Conservation (phyloP, 2,329 filamentous ascomycete species). For the Verticillium isaacii region DNA sequence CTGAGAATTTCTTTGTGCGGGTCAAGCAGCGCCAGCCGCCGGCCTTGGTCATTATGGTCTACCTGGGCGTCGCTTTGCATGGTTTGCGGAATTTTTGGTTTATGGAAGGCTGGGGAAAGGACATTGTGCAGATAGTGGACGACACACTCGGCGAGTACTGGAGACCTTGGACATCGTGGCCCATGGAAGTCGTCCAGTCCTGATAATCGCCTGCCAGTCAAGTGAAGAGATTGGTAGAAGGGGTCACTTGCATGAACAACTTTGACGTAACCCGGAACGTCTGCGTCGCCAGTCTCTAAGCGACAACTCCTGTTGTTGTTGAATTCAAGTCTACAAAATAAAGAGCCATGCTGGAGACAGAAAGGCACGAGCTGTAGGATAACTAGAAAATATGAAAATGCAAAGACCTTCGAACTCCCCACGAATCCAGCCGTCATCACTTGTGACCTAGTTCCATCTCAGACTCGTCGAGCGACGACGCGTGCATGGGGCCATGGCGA, state of each 20-base stretch:
- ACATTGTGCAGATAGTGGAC: constrained; percentile 12
- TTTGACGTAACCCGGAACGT: neutral
- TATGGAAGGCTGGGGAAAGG: constrained; percentile 13
- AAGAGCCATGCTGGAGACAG: too few relatives aligned
- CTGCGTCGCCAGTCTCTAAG: too few relatives aligned
- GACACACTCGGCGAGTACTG: constrained; percentile 16
- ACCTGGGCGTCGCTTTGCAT: constrained; percentile 13
- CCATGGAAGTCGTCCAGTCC: neutral
- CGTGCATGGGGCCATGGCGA: neutral
- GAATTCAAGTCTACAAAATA: too few relatives aligned
- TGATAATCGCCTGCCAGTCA: too few relatives aligned
- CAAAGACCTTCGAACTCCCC: neutral
- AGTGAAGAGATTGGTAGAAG: too few relatives aligned
- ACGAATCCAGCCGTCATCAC: neutral
- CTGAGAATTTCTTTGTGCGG: constrained; percentile 13
- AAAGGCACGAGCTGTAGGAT: neutral
- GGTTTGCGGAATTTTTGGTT: constrained; percentile 10
- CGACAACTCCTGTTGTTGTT: too few relatives aligned
- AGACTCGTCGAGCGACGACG: neutral
- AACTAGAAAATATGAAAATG: neutral
- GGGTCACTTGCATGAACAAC: neutral
- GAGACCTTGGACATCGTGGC: constrained; percentile 10
- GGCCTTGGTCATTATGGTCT: constrained; percentile 13
- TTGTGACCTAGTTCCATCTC: neutral
- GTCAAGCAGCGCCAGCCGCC: constrained; percentile 16